Conservation (phyloP, 1,284 basidiomycete species). For the Malassezia slooffiae region DNA sequence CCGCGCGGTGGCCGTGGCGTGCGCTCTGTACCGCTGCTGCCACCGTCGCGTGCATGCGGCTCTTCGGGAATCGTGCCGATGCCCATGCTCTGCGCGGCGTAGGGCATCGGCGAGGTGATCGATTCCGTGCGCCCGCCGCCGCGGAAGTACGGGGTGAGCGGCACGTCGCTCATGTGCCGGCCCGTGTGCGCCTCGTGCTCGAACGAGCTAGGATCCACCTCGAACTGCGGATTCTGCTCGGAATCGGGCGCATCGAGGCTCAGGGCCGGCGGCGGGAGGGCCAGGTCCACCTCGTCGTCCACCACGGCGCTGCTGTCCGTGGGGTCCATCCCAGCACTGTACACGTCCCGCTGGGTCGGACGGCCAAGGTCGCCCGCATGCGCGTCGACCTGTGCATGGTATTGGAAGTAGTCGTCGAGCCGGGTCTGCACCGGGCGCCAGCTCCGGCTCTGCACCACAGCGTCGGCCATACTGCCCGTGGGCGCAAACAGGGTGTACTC, state of each 20-base stretch:
- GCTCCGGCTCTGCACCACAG: constrained; percentile 16
- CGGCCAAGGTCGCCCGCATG: constrained; percentile 36
- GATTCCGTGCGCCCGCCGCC: not conserved
- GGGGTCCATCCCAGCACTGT: no score
- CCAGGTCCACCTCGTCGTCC: constrained; percentile 25
- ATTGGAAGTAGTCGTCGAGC: constrained; percentile 31
- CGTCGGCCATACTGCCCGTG: constrained; percentile 19
- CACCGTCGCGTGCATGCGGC: no score
- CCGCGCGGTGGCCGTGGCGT: no score
- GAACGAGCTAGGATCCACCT: no score
- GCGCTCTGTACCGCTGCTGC: no score
- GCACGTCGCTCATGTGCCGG: constrained; percentile 39
- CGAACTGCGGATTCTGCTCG: no score
- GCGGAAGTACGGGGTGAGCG: constrained; percentile 29
- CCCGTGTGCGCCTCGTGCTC: constrained; percentile 32
- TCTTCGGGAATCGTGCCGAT: constrained; percentile 6
- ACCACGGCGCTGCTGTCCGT: not conserved
- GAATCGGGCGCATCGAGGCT: constrained; percentile 19
- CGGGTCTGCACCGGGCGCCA: constrained; percentile 29
- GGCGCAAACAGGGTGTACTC: constrained; percentile 42
- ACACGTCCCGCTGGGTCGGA: no score
- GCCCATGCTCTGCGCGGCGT: no score
- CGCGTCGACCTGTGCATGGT: constrained; percentile 31
- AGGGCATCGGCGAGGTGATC: constrained; percentile 1
- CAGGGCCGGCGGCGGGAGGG: constrained; percentile 36